Percentiles rank a stretch among this genome's conserved stretches.
Evolutionary conservation across 352 stramenopile genomes (phyloP).

Genomic region (Phytopythium ostracodes): DNA sequence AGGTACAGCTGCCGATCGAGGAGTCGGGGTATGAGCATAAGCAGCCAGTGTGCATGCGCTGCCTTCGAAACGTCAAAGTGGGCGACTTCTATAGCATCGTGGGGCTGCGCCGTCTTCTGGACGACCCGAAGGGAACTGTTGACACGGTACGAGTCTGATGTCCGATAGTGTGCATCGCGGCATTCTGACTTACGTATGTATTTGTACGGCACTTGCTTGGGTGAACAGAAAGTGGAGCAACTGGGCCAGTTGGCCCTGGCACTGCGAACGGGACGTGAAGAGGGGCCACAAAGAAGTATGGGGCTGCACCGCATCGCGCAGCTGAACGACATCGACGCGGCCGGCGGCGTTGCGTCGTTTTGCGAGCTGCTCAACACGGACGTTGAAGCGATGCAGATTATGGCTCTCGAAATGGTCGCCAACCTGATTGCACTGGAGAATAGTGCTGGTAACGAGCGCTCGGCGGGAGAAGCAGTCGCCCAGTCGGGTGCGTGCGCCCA

Average conservation of each 20-base stretch:
- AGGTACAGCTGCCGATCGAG: conserved; percentile 59
- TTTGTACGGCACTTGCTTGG: neutral
- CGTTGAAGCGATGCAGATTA: conserved; percentile 49
- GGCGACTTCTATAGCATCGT: conserved; percentile 78
- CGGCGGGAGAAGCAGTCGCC: conserved; percentile 58
- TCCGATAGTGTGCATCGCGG: neutral
- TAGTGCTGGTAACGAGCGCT: conserved; percentile 56
- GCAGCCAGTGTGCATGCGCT: conserved; percentile 68
- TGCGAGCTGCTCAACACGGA: conserved; percentile 59
- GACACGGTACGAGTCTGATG: conserved; percentile 23
- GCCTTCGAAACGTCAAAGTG: conserved; percentile 63
- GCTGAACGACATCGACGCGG: conserved; percentile 81
- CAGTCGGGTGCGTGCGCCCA: conserved; percentile 50
- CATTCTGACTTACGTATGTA: neutral
- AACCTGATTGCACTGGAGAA: conserved; percentile 78
- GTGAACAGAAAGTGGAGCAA: conserved; percentile 57
- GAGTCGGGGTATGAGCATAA: conserved; percentile 59
- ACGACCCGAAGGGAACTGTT: conserved; percentile 30
- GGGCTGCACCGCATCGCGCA: conserved; percentile 70
- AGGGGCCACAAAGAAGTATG: conserved; percentile 64
- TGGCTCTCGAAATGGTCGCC: conserved; percentile 64
- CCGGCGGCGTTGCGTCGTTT: conserved; percentile 70
- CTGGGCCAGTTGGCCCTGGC: conserved; percentile 54
- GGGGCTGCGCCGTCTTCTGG: conserved; percentile 49
- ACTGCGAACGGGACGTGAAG: conserved; percentile 41